Base-by-base conservation (phyloP, 805 yeast species). In the Cyberlindnera subsufficiens region DNA sequence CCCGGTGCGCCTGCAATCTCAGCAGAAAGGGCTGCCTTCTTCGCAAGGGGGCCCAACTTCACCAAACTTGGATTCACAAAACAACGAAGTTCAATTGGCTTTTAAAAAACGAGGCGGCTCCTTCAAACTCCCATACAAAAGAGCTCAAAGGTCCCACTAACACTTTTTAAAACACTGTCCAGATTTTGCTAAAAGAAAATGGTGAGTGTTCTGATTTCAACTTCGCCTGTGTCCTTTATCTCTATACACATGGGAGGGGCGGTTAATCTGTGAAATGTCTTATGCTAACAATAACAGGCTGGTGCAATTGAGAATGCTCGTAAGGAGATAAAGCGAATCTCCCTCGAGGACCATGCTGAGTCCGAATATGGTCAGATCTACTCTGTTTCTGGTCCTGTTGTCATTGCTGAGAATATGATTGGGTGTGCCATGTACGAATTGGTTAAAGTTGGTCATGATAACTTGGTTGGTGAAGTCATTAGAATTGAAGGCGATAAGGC, bases 391-490 rank as follows among this genome's bases (percentile, higher is more conserved):
- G 99, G 99, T 60, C 98, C 99, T 22, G 99, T 93, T 57, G 85
- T 93, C 42, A 82, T 93, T 38, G 99, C 99, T 39, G 98, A 93
- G 69, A 85, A 93, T 72, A 89, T 93, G 98, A 86, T 90, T 69
- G 99, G 99, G 51, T 88, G 97, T 79, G 97, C 98, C 58, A 93
- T 93, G 99, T 91, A 93, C 77, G 99, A 93, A 66, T 77, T 93
- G 68, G 99, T 91, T 60, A 89, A 83, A 66, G 99, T 93, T 52
- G 98, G 99, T 56, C 98, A 93, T 67, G 96, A 87, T 57, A 87
- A 78, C 66, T 78, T 93, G 64, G 98, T 93, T 38, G 99, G 99
- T 65, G 99, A 93, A 70, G 97, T 93, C 53, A 93, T 93, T 67
- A 83, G 99, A 75, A 91, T 93, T 54, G 93, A 82, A 61, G 95